Base-by-base conservation (phyloP, 2,329 filamentous ascomycete species). In the Alternaria triticimaculans region DNA sequence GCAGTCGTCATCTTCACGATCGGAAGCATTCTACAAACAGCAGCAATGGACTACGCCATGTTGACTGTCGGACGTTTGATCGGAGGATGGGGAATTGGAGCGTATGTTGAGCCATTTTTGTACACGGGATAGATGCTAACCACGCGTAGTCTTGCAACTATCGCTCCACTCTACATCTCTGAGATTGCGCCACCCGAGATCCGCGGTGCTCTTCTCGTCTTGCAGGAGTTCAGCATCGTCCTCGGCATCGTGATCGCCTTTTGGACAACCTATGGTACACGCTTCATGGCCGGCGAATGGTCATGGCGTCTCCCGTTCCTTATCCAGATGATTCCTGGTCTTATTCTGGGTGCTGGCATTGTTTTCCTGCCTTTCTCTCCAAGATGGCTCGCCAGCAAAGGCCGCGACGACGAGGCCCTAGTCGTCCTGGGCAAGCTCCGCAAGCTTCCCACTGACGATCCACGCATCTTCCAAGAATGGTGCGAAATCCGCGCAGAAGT, bases 211-310 rank as follows among this genome's bases (percentile, higher is more conserved):
- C 78, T 85, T 2, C 79, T 87, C 50, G 88, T 84, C 2, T 72
- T 85, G 5, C 81, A 85, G 60, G 80, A 84, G 53, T 76, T 85
- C 60, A 78, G 75, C 54, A 85, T 85, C 55, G 82, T 84, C 12
- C 72, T 79, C 20, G 83, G 85, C 3, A 84, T 83, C 60, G 82
- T 87, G 4, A 77, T 86, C 23, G 82, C 85, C 1, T 88, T 83
- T 69, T 88, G 84, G 83, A 85, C 86, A 41, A 85, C 84, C 0
- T 88, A 87, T 60, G 86, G 82, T 1, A 87, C 85, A 0, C 74
- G 79, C 6, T 77, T 80, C 64, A 81, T 86, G 44, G 63, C 75
- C 0, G 71, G 79, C 30, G 80, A 84, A 66, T 79, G 78, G 72
- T 74, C 84, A 4, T 86, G 81, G 69, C 78, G 83, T 7, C 75